Evolutionary conservation across 495 filamentous ascomycete species (phyloP), one percentile per base, ranked within the genome.

Genomic region (Cercophora samala): DNA sequence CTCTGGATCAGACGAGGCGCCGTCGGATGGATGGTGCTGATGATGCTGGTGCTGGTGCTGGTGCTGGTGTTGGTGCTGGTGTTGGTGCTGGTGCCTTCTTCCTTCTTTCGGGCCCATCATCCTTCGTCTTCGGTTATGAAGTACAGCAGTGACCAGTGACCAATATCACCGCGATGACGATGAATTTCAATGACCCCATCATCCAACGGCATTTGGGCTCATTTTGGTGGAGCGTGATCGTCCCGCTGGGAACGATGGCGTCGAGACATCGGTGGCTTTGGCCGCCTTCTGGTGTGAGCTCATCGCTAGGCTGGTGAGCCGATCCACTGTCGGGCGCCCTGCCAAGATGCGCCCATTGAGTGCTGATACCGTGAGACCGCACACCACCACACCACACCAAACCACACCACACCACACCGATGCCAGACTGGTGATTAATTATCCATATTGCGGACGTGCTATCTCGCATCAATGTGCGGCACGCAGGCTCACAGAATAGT

Each of bases 231-330:
- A 46, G 37, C 37, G 37, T 46, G 37, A 46, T 46, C 37, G 37
- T 46, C 37, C 37, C 37, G 37, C 37, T 46, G 37, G 37, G 37
- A 8, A 46, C 37, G 37, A 46, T 9, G 37, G 37, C 37, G 54
- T 21, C 54, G 22, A 56, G 61, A 37, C 25, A 54, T 52, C 61
- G 61, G 46, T 60, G 24, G 63, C 63, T 65, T 59, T 37, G 63
- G 55, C 63, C 63, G 26, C 63, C 24, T 46, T 51, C 63, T 51
- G 63, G 63, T 51, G 54, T 58, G 63, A 59, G 63, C 24, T 15
- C 51, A 56, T 55, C 17, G 53, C 52, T 52, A 24, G 23, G 29
- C 58, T 60, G 23, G 5, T 24, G 22, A 21, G n/a, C 22, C 54
- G n/a, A 21, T 23, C 58, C 58, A 23, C 23, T 22, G 17, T 25